These are phyloP conservation scores for Aureobasidium mangrovei DNA, from an alignment of 2,329 filamentous ascomycete genomes.

Conservation along the genomic window DNA sequence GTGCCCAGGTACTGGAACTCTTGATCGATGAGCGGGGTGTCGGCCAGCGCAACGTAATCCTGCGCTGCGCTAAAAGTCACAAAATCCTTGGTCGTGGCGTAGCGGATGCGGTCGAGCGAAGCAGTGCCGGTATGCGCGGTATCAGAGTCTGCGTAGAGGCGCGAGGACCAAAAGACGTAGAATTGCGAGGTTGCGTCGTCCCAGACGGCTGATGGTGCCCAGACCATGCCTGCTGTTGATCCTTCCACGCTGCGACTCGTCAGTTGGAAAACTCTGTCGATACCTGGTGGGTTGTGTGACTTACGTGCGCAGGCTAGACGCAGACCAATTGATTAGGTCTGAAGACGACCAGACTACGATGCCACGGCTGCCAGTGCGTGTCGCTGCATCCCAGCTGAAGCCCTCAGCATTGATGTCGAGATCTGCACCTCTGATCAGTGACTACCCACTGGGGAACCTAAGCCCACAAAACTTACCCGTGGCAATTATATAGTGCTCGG, in stretches of 20 bases:
- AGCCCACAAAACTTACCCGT: constrained; percentile 18
- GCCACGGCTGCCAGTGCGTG: constrained; percentile 42
- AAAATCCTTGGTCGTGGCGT: constrained; percentile 49
- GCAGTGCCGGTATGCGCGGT: constrained; percentile 38
- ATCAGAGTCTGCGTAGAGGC: constrained; percentile 41
- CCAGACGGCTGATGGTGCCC: constrained; percentile 50
- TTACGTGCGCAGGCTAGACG: constrained; percentile 37
- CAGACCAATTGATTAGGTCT: constrained; percentile 42
- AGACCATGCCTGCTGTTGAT: constrained; percentile 48
- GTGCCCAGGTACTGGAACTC: constrained; percentile 43
- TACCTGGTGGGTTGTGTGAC: background rate
- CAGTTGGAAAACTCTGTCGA: background rate
- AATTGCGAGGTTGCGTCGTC: constrained; percentile 39
- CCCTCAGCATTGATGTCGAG: constrained; percentile 41
- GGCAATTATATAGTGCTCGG: constrained; percentile 45
- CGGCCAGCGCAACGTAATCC: constrained; percentile 43
- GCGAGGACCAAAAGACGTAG: constrained; percentile 42
- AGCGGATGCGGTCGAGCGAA: constrained; percentile 38
- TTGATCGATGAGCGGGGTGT: constrained; percentile 44
- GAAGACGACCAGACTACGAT: constrained; percentile 50
- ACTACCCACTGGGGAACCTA: background rate
- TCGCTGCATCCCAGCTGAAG: constrained; percentile 43
- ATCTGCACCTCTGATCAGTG: constrained; percentile 43
- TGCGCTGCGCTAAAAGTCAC: constrained; percentile 42
- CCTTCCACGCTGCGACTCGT: constrained; percentile 37